A percentile compares a stretch with the other conserved stretches of the same genome.
phyloP scores from a whole-genome alignment of 2,329 filamentous ascomycete genomes.

The Magnaporthiopsis poae region DNA sequence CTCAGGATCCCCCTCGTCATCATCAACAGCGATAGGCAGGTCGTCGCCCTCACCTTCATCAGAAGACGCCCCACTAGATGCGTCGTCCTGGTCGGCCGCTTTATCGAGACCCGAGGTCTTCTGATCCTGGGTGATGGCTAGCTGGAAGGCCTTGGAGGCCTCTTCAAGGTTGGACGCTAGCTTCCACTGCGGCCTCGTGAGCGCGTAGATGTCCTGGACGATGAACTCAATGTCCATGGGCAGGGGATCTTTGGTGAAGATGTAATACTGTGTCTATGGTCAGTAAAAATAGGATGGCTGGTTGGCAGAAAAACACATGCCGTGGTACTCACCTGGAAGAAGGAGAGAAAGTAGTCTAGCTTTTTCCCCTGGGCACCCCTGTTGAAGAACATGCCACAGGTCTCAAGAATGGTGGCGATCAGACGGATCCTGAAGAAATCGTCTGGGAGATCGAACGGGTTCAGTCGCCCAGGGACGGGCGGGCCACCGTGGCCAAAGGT shows the following conservation, averaged over 20 bases:
- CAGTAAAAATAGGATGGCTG: not conserved
- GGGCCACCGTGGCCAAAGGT: slow-evolving; percentile 85
- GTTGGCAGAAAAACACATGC: too few species aligned
- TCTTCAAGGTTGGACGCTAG: slow-evolving; percentile 71
- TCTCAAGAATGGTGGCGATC: slow-evolving; percentile 81
- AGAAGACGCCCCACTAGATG: slow-evolving; percentile 58
- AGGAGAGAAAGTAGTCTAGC: slow-evolving; percentile 91
- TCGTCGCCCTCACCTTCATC: slow-evolving; percentile 61
- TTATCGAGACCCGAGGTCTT: slow-evolving; percentile 67
- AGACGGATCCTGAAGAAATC: slow-evolving; percentile 94
- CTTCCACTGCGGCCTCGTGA: slow-evolving; percentile 87
- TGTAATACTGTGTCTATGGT: slow-evolving; percentile 59
- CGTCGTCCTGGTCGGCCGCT: slow-evolving; percentile 60
- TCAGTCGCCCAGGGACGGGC: slow-evolving; percentile 67
- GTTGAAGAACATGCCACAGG: slow-evolving; percentile 92
- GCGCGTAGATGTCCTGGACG: slow-evolving; percentile 78
- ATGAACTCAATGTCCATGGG: slow-evolving; percentile 98
- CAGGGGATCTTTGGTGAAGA: slow-evolving; percentile 76
- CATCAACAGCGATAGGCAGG: slow-evolving; percentile 49
- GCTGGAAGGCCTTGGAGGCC: slow-evolving; percentile 70
- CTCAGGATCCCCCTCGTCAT: slow-evolving; percentile 41
- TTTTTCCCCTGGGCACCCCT: slow-evolving; percentile 91
- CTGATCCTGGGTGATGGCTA: slow-evolving; percentile 84
- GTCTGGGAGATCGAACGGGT: slow-evolving; percentile 74
- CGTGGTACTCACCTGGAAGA: slow-evolving; percentile 59